These are phyloP conservation scores for Axilococcus clingmanii DNA, from an alignment of 139 green algal species.

Conservation along the genomic window DNA sequence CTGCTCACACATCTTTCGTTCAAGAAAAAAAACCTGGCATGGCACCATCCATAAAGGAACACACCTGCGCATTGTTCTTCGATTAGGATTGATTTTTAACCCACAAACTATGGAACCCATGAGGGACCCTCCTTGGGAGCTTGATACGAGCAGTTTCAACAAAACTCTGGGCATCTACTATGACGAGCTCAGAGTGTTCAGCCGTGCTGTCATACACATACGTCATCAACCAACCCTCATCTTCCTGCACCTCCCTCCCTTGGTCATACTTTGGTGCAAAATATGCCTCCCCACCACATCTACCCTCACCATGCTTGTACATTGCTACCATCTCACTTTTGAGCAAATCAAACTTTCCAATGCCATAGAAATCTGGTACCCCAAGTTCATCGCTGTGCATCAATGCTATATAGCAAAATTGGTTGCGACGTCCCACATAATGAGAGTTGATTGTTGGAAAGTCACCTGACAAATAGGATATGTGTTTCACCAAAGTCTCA, in stretches of 20 bases:
- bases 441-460: constrained; percentile 40
- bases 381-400: constrained; percentile 10
- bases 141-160: constrained; percentile 41
- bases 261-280: constrained; percentile 56
- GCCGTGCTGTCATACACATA: constrained; percentile 45
- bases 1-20: too few species aligned
- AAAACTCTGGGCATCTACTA: constrained; percentile 45
- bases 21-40: too few species aligned
- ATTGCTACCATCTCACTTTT: constrained; percentile 13
- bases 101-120: constrained; percentile 57
- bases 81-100: too few species aligned
- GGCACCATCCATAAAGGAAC: too few species aligned
- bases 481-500: neutral
- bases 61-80: too few species aligned
- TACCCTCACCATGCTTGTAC: constrained; percentile 28
- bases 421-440: constrained; percentile 20
- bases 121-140: constrained; percentile 48
- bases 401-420: constrained; percentile 18
- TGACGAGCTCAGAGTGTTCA: constrained; percentile 29
- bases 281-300: constrained; percentile 50
- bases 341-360: constrained; percentile 61
- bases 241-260: constrained; percentile 25
- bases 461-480: constrained; percentile 33
- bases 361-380: constrained; percentile 27
- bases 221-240: constrained; percentile 64